These are phyloP conservation scores for Coniochaeta sp. DNA, from an alignment of 2,329 filamentous ascomycete species.

Conservation along the genomic window DNA sequence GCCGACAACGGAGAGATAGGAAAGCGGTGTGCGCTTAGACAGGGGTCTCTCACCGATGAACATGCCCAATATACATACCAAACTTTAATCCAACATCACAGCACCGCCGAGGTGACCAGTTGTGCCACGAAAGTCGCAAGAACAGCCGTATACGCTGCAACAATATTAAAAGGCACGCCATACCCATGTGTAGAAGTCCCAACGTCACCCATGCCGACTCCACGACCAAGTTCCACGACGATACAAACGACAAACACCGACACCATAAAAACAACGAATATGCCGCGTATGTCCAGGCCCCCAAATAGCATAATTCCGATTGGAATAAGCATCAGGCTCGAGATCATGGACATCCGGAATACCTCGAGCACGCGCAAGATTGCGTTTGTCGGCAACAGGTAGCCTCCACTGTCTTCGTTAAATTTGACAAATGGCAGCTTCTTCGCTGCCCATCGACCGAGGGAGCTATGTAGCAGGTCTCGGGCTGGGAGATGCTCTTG, in stretches of 20 bases:
- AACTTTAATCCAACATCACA: background rate
- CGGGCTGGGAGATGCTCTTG: background rate
- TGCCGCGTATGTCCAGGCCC: background rate
- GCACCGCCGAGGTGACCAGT: background rate
- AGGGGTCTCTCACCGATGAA: background rate
- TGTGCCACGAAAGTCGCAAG: background rate
- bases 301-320: slow-evolving; percentile 3
- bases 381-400: background rate
- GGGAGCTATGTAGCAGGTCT: background rate
- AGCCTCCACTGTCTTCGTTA: background rate
- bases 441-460: slow-evolving; percentile 1
- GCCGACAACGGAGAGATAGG: background rate
- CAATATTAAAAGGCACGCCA: background rate
- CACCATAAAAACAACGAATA: slow-evolving; percentile 6
- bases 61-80: background rate
- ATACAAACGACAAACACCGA: slow-evolving; percentile 4
- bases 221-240: background rate
- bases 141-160: background rate
- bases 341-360: background rate
- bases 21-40: too few species aligned
- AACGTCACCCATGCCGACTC: background rate
- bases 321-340: slow-evolving; percentile 3
- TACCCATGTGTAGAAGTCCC: slow-evolving; percentile 3
- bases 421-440: background rate
- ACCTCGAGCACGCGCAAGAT: slow-evolving; percentile 1